Evolutionary conservation across 345 rosid genomes (phyloP), one percentile per base, ranked within the genome.

Genomic region (Iberis pinnata): DNA sequence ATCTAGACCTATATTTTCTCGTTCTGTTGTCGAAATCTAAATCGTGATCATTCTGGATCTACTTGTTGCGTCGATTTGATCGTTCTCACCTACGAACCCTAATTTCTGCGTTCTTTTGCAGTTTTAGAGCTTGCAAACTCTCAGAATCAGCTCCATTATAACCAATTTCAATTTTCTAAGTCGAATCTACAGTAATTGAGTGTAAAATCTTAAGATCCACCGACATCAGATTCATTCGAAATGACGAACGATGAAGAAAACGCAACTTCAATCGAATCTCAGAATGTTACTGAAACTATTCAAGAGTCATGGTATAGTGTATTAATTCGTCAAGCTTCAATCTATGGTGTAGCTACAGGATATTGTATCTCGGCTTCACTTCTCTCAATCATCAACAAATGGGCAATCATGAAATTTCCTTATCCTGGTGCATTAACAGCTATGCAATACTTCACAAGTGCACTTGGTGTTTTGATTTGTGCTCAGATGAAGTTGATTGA

Each of bases 381-480:
- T 53, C 93, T 88, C 48, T 92, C 97, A 8, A 85, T 92, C 73
- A 88, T 92, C 74, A 88, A 92, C 76, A 92, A 92, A 73, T 92
- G 95, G 97, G 97, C 98, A 8, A 62, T 92, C 57, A 92, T 83
- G 94, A 81, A 83, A 64, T 92, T 92, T 61, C 98, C 98, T 26
- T 88, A 85, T 52, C 98, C 98, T 0, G 97, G 98, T 20, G 95
- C 97, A 1, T 75, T 92, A 13, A 92, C 98, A 2, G 98, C 97
- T 14, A 62, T 92, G 56, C 95, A 92, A 67, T 92, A 92, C 73
- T 74, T 92, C 40, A 83, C 90, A 2, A 88, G 98, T 67, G 83
- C 85, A 4, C 78, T 88, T 32, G 98, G 98, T 25, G 98, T 92
- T 1, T 9, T 81, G 9, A 7, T 83, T 18, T 83, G 68, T 46